Evolutionary conservation across 2,329 filamentous ascomycete genomes (phyloP).

Genomic region (Microcyclosporella mali): DNA sequence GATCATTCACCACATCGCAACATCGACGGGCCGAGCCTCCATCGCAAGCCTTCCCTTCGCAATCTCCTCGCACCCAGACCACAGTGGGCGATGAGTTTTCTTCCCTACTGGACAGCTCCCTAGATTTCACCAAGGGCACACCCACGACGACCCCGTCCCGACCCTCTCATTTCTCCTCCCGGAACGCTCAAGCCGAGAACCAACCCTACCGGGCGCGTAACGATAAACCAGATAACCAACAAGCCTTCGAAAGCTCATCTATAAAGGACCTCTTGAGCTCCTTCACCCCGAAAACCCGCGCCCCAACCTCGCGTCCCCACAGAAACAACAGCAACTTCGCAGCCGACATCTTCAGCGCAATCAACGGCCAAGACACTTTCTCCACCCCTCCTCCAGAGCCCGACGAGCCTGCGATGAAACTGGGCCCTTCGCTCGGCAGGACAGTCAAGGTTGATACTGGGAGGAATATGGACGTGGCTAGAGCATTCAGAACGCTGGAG

Average conservation of each 20-base stretch:
- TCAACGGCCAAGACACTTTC: too few species aligned
- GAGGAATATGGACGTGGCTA: conserved; percentile 41
- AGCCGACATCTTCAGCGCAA: too few species aligned
- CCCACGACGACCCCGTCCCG: conserved; percentile 20
- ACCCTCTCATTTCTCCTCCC: conserved; percentile 26
- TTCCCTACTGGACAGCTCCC: conserved; percentile 24
- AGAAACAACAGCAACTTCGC: background rate
- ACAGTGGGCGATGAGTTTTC: conserved; percentile 18
- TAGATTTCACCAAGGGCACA: conserved; percentile 27
- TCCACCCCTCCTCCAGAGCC: conserved; percentile 1
- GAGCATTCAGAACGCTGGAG: conserved; percentile 43
- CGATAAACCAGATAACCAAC: conserved; percentile 5
- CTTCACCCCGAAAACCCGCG: too few species aligned
- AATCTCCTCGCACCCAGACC: conserved; percentile 17
- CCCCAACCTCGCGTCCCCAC: background rate
- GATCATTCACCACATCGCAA: conserved; percentile 19
- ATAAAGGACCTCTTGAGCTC: conserved; percentile 12
- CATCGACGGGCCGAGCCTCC: conserved; percentile 2
- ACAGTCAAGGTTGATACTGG: conserved; percentile 33
- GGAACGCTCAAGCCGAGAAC: conserved; percentile 19
- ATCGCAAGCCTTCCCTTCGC: conserved; percentile 1
- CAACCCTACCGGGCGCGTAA: conserved; percentile 8
- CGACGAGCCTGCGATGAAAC: conserved; percentile 22
- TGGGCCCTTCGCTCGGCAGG: conserved; percentile 38
- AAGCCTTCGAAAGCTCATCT: conserved; percentile 7